These are phyloP conservation scores for Microsporum ferrugineum DNA, from an alignment of 2,329 filamentous ascomycete genomes.

Conservation along the genomic window DNA sequence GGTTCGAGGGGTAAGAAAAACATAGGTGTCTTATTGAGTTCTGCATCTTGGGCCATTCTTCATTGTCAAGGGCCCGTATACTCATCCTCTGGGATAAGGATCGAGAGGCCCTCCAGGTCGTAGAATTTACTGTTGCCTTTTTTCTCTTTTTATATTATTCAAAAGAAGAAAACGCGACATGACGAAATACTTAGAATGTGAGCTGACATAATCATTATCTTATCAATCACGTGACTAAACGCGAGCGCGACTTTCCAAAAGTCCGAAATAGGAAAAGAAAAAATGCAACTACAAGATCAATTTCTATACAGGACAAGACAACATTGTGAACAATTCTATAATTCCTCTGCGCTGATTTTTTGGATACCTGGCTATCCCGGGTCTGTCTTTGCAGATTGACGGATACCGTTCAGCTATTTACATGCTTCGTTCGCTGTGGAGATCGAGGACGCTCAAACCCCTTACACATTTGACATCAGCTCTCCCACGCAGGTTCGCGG, in stretches of 20 bases:
- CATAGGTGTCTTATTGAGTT: constrained; percentile 21
- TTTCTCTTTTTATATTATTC: not conserved
- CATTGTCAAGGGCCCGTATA: constrained; percentile 22
- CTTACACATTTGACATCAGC: not conserved
- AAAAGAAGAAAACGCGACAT: not conserved
- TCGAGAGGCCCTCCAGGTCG: not conserved
- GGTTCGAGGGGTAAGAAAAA: not conserved
- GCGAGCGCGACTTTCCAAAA: not conserved
- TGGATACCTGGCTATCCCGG: not conserved
- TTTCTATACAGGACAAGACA: not conserved
- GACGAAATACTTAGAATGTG: not conserved
- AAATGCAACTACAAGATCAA: not conserved
- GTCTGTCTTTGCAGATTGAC: not conserved
- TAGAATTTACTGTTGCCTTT: too few relatives aligned
- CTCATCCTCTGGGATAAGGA: not conserved
- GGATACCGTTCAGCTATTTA: not conserved
- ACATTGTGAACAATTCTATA: not conserved
- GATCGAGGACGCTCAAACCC: not conserved
- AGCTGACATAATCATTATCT: not conserved
- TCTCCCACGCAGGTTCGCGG: not conserved
- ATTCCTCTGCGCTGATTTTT: not conserved
- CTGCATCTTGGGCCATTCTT: constrained; percentile 30
- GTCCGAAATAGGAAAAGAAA: not conserved
- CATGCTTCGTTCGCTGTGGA: not conserved
- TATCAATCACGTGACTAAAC: not conserved